Conservation (phyloP, 768 basidiomycete species). For the Boletus bicolor region DNA sequence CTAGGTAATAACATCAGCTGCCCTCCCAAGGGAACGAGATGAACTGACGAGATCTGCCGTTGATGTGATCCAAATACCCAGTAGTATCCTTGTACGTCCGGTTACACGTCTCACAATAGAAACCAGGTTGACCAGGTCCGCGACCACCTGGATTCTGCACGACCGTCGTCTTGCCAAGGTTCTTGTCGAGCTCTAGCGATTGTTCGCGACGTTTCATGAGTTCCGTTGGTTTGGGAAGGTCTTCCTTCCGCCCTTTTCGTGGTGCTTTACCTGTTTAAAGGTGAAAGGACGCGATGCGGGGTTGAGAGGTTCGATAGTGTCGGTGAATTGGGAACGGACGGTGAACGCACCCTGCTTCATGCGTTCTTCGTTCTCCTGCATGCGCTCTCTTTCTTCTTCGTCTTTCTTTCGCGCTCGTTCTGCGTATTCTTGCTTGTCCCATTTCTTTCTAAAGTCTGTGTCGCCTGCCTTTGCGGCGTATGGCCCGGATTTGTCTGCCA, state of each 20-base stretch:
- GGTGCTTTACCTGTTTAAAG: conserved; percentile 74
- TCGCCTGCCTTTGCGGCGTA: conserved; percentile 44
- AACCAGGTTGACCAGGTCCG: conserved; percentile 90
- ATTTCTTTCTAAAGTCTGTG: conserved; percentile 83
- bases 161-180: conserved; percentile 92
- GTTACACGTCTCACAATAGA: conserved; percentile 89
- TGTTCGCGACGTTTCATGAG: conserved; percentile 86
- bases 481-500: conserved; percentile 34
- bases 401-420: conserved; percentile 83
- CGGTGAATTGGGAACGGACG: not conserved
- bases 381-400: conserved; percentile 72
- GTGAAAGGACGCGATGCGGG: not conserved
- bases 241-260: conserved; percentile 57
- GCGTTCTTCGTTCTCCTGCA: conserved; percentile 82
- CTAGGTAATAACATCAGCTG: conserved; percentile 40
- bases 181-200: conserved; percentile 89
- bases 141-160: conserved; percentile 79
- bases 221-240: conserved; percentile 91
- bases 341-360: conserved; percentile 68
- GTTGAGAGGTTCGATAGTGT: not conserved
- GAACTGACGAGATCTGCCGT: conserved; percentile 84
- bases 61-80: conserved; percentile 95
- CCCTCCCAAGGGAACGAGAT: not conserved
- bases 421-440: conserved; percentile 92
- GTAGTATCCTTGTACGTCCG: conserved; percentile 90